These are phyloP conservation scores for Lactarius indigo DNA, from an alignment of 768 basidiomycete genomes.

Conservation along the genomic window DNA sequence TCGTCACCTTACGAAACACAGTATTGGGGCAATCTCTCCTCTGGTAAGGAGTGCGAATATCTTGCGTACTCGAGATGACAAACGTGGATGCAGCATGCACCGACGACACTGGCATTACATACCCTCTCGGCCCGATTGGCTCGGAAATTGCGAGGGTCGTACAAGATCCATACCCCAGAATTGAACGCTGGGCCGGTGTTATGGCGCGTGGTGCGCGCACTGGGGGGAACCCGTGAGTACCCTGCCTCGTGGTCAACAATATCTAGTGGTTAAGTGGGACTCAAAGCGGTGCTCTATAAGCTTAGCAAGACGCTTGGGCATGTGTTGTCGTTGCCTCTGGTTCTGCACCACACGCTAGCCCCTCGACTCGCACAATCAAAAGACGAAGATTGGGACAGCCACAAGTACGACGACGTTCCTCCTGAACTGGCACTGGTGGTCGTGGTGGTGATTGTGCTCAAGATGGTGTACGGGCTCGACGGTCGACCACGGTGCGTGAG, in stretches of 20 bases:
- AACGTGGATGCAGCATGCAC: conserved; percentile 47
- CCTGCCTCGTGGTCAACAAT: conserved; percentile 21
- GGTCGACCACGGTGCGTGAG: conserved; percentile 50
- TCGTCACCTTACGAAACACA: conserved; percentile 70
- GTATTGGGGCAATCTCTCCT: conserved; percentile 63
- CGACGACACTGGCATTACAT: conserved; percentile 56
- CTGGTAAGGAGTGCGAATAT: conserved; percentile 44
- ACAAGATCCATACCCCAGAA: conserved; percentile 66
- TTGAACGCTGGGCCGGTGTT: conserved; percentile 71
- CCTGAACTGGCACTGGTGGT: conserved; percentile 64
- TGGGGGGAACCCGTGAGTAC: conserved; percentile 72
- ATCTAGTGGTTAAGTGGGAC: conserved; percentile 21
- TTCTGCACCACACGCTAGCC: conserved; percentile 53
- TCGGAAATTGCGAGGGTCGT: conserved; percentile 47
- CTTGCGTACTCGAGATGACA: not conserved
- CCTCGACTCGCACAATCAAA: conserved; percentile 38
- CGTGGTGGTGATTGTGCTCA: conserved; percentile 64
- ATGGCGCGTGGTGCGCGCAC: conserved; percentile 66
- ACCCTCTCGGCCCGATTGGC: conserved; percentile 59
- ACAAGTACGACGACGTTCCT: conserved; percentile 61
- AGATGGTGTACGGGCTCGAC: conserved; percentile 84
- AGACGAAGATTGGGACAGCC: conserved; percentile 40
- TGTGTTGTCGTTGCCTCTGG: conserved; percentile 55
- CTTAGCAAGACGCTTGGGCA: conserved; percentile 58
- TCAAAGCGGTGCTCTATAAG: conserved; percentile 58